phyloP scores from a whole-genome alignment of 2,329 filamentous ascomycete species.

The Ophiognomonia clavigignenti-juglandacearum region DNA sequence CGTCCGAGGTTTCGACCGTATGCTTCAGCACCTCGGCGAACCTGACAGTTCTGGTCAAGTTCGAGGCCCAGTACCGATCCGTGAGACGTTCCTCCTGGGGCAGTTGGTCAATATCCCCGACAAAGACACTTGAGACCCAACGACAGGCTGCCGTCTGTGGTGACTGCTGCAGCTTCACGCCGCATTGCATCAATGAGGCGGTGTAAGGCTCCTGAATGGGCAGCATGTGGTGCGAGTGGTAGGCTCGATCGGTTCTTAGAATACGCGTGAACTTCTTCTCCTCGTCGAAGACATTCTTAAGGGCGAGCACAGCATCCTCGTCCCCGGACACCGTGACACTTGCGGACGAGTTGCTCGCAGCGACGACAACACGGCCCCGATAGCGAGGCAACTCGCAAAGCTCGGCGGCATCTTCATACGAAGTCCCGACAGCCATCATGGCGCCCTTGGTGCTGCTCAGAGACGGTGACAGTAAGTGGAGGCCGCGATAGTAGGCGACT shows the following conservation, averaged over 20 bases:
- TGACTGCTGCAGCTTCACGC: neutral
- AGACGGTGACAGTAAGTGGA: conserved; percentile 24
- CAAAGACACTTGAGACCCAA: conserved; percentile 12
- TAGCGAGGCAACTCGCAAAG: conserved; percentile 22
- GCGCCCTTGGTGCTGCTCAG: conserved; percentile 25
- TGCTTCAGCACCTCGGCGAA: conserved; percentile 24
- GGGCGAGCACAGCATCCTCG: conserved; percentile 13
- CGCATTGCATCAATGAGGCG: neutral
- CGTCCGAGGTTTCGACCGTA: neutral
- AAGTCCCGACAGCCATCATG: conserved; percentile 44
- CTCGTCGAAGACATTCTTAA: conserved; percentile 9
- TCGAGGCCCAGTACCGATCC: conserved; percentile 26
- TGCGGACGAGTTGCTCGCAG: conserved; percentile 29
- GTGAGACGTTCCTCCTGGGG: neutral
- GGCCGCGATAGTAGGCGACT: conserved; percentile 40
- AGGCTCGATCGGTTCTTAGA: conserved; percentile 23
- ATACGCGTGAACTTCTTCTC: conserved; percentile 13
- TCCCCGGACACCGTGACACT: conserved; percentile 34
- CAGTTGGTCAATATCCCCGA: neutral
- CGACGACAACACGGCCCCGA: conserved; percentile 20
- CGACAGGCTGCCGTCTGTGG: conserved; percentile 17
- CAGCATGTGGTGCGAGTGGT: conserved; percentile 26
- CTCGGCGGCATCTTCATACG: conserved; percentile 28
- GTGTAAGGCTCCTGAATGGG: conserved; percentile 18
- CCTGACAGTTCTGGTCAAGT: conserved; percentile 30